Conservation (phyloP, 371 early-diverging fungal genomes). For the Mucor saturninus region DNA sequence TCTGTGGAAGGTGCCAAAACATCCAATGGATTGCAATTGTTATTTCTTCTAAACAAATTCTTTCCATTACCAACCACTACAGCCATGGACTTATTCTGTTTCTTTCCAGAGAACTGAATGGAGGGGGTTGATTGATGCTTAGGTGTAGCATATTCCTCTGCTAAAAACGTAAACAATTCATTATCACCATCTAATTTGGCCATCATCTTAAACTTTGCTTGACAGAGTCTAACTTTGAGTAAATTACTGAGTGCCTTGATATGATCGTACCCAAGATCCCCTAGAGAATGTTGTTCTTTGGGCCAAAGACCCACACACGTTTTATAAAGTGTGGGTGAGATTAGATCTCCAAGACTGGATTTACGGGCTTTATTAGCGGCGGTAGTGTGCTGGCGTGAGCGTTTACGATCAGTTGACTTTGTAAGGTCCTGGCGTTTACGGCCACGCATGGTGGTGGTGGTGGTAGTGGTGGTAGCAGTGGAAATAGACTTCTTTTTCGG, state of each 20-base stretch:
- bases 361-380: slow-evolving; percentile 1
- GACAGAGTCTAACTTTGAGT: slow-evolving; percentile 30
- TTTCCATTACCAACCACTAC: slow-evolving; percentile 28
- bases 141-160: slow-evolving; percentile 17
- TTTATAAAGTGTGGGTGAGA: slow-evolving; percentile 8
- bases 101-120: neutral
- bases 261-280: slow-evolving; percentile 28
- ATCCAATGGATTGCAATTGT: neutral
- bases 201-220: slow-evolving; percentile 39
- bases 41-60: slow-evolving; percentile 13
- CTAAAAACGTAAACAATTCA: slow-evolving; percentile 20
- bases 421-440: slow-evolving; percentile 4
- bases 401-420: slow-evolving; percentile 6
- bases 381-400: slow-evolving; percentile 4
- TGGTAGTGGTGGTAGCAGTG: neutral
- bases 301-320: slow-evolving; percentile 32
- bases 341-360: neutral
- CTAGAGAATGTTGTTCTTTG: slow-evolving; percentile 11
- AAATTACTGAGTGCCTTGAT: slow-evolving; percentile 29
- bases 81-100: slow-evolving; percentile 16
- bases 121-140: neutral
- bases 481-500: neutral
- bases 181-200: slow-evolving; percentile 25
- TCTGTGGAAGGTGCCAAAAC: too few relatives aligned
- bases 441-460: slow-evolving; percentile 1